Evolutionary conservation across 208 protist species (phyloP), one percentile per base, ranked within the genome.

Genomic region (Kentomonas sorsogonicus): DNA sequence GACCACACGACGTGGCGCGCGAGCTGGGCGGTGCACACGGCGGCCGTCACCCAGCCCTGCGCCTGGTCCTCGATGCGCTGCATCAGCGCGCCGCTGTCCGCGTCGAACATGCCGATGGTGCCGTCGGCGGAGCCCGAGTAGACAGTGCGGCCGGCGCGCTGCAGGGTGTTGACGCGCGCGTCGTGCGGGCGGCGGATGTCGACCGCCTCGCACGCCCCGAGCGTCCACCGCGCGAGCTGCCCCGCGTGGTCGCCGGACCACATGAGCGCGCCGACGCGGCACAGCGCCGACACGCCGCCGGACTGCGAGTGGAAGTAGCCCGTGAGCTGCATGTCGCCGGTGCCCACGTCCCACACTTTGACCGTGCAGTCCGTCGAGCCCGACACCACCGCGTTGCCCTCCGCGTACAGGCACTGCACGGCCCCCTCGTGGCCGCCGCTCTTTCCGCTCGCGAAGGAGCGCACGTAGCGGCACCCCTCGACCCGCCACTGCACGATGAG

Each of bases 1-100:
- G 83, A 90, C 84, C 87, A 94, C 36, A 94, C 66, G 11, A 89
- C 81, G 34, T 86, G 90, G 22, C 86, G 79, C 5, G 76, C 71
- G 9, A 93, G 70, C 63, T 86, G 62, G 1, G 83, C 54, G 3
- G 83, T 63, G 57, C 67, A 79, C 43, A 69, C 59, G 38, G 91
- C 60, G 29, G 66, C 39, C 5, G 66, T 78, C 23, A 89, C 68
- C 69, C 74, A 80, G 23, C 69, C 75, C 7, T 66, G 62, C 0
- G 63, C 36, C 38, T 88, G 79, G 47, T 86, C 79, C 27, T 67
- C 61, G 9, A 94, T 50, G 40, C 65, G 74, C 50, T 84, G 71
- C 38, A 90, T 43, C 52, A 92, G 62, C 34, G 48, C 48, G 3
- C 82, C 77, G 22, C 43, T 73, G 20, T 48, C 68, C 3, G 74